These are phyloP conservation scores for Endocarpon pusillum DNA, from an alignment of 495 filamentous ascomycete species.

Conservation along the genomic window DNA sequence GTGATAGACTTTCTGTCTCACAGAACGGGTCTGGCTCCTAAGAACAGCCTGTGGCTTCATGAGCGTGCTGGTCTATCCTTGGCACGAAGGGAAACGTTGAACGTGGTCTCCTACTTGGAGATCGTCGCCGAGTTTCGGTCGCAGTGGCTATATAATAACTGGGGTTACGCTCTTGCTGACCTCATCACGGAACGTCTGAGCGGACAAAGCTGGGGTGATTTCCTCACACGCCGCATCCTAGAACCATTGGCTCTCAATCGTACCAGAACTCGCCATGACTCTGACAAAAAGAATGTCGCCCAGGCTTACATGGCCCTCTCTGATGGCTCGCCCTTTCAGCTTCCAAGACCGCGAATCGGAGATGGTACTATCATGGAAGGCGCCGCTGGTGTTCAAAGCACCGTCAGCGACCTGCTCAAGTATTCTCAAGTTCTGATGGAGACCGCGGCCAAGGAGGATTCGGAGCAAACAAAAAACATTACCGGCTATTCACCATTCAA, in stretches of 20 bases:
- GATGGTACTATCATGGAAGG: constrained; percentile 1
- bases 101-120: constrained; percentile 17
- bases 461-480: background rate
- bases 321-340: constrained; percentile 1
- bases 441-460: background rate
- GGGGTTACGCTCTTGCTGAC: constrained; percentile 22
- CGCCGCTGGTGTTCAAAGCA: constrained; percentile 4
- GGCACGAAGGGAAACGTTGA: constrained; percentile 6
- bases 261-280: background rate
- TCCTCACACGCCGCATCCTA: constrained; percentile 26
- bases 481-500: constrained; percentile 3
- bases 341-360: constrained; percentile 1
- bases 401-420: constrained; percentile 2
- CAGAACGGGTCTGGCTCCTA: constrained; percentile 22
- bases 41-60: constrained; percentile 12
- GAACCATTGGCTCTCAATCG: constrained; percentile 14
- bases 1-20: constrained; percentile 31
- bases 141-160: constrained; percentile 27
- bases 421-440: background rate
- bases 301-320: constrained; percentile 3
- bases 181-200: constrained; percentile 26
- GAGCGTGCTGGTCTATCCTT: constrained; percentile 3
- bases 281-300: constrained; percentile 3
- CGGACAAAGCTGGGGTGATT: constrained; percentile 20
- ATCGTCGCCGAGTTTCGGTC: constrained; percentile 16